Evolutionary conservation across 768 basidiomycete genomes (phyloP).

Genomic region (Agrocybe praecox): DNA sequence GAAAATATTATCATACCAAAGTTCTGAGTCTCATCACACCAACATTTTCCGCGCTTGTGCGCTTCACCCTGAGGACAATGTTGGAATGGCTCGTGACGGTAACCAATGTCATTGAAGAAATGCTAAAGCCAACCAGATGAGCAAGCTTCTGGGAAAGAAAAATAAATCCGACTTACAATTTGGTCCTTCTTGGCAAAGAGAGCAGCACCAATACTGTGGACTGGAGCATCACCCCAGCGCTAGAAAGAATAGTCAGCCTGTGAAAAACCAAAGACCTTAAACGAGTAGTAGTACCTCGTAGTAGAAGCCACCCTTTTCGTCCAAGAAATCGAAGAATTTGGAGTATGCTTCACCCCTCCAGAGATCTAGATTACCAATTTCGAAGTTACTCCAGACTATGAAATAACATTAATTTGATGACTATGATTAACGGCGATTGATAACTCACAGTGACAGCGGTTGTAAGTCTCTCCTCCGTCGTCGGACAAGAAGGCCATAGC

Average conservation of each 20-base stretch:
- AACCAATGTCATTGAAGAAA: constrained; percentile 95
- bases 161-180: constrained; percentile 40
- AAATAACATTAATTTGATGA: not conserved
- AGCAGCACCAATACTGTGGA: constrained; percentile 89
- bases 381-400: constrained; percentile 92
- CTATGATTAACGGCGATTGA: constrained; percentile 1
- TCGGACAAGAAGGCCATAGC: constrained; percentile 83
- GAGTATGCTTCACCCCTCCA: constrained; percentile 84
- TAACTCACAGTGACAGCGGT: constrained; percentile 70
- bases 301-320: constrained; percentile 83
- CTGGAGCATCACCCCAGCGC: constrained; percentile 93
- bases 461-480: constrained; percentile 72
- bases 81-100: constrained; percentile 92
- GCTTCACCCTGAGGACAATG: constrained; percentile 83
- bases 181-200: constrained; percentile 87
- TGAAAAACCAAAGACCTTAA: too few relatives aligned
- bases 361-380: constrained; percentile 83
- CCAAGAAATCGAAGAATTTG: constrained; percentile 83
- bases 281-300: constrained; percentile 59
- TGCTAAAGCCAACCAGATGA: constrained; percentile 42
- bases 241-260: constrained; percentile 25
- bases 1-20: constrained; percentile 53
- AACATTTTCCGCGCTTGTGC: constrained; percentile 81
- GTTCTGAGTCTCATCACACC: constrained; percentile 76
- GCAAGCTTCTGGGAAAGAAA: not conserved